phyloP scores from a whole-genome alignment of 2,329 filamentous ascomycete species.

The Colletotrichum endophyticum region DNA sequence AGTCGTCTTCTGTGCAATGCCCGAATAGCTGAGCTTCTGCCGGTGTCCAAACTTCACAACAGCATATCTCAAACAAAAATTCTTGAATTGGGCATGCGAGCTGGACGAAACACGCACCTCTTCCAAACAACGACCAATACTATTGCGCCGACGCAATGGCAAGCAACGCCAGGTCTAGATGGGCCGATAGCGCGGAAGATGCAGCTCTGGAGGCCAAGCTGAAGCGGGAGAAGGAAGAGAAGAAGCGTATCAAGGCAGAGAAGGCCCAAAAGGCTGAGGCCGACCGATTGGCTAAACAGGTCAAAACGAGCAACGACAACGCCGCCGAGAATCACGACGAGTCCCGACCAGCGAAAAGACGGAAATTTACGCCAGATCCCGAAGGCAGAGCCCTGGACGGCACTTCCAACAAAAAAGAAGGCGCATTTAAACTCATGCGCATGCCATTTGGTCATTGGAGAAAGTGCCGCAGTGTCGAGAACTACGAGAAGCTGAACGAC shows the following conservation, averaged over 20 bases:
- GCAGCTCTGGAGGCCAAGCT: conserved; percentile 73
- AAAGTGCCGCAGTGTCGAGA: conserved; percentile 77
- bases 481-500: conserved; percentile 91
- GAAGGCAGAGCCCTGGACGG: conserved; percentile 24
- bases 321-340: conserved; percentile 33
- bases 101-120: neutral
- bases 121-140: neutral
- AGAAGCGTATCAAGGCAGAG: conserved; percentile 82
- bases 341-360: conserved; percentile 65
- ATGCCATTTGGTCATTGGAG: conserved; percentile 74
- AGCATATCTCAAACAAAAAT: neutral
- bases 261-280: conserved; percentile 74
- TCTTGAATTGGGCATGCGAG: neutral
- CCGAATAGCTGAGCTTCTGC: neutral
- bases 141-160: conserved; percentile 52
- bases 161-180: conserved; percentile 74
- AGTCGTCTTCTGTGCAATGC: neutral
- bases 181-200: conserved; percentile 87
- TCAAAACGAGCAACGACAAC: neutral
- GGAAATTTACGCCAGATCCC: conserved; percentile 57
- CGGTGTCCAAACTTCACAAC: neutral
- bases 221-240: conserved; percentile 86
- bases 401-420: conserved; percentile 22
- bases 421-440: conserved; percentile 66
- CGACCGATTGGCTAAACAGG: conserved; percentile 36